Base-by-base conservation (phyloP, 2,329 filamentous ascomycete genomes). In the Trichoderma sp. region DNA sequence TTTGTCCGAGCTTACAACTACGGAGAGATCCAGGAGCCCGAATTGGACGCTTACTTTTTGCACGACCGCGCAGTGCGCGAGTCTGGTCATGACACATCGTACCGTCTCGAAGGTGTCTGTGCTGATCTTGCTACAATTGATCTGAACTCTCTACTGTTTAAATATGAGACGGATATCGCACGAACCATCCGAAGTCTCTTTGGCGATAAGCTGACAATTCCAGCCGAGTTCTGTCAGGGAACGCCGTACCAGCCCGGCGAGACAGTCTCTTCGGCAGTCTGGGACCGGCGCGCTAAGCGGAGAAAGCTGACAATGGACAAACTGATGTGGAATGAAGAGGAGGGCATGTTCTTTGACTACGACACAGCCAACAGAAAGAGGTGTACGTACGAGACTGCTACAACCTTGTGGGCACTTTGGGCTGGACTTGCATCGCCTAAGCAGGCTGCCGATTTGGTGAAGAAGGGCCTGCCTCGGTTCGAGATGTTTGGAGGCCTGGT, bases 321-420 rank as follows among this genome's bases (percentile, higher is more conserved):
- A 81, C 93, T 96, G 76, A 89, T 97, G 78, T 99, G 96, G 96
- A 91, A 96, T 77, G 91, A 95, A 73, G 85, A 92, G 73, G 89
- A 92, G 77, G 95, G 95, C 69, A 97, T 98, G 92, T 99, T 93
- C 84, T 98, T 98, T 77, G 96, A 99, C 81, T 99, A 98, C 80
- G 87, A 99, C 81, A 97, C 93, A 0, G 89, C 86, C 71, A 92
- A 91, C 79, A 89, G 94, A 77, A 81, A 93, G 80, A 92, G 91
- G 75, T 93, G 89, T 73, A 88, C 85, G 16, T 98, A 98, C 78
- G 96, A 98, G 82, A 92, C 89, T 72, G 93, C 91, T 66, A 99
- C 96, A 3, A 97, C 94, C 0, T 94, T 98, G 82, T 99, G 96
- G 96, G 89, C 96, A 4, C 91, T 99, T 82, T 99, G 96, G 95